Percentiles rank a stretch among this genome's conserved stretches.
Evolutionary conservation across 2,329 filamentous ascomycete genomes (phyloP).

Genomic region (Epichloe uncinata): DNA sequence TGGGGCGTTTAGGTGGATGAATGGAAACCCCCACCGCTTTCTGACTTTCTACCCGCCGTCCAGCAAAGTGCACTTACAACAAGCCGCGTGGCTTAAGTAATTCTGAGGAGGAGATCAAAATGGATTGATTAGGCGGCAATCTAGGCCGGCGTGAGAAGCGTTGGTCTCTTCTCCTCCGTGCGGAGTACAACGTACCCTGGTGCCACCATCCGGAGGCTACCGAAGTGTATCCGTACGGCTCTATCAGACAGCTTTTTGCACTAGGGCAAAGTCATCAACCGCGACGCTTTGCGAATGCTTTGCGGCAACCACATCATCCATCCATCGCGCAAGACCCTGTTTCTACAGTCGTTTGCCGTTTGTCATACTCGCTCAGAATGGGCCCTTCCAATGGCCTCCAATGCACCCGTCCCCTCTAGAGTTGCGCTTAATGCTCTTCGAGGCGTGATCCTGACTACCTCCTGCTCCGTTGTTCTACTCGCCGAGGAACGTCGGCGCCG

Average conservation of each 20-base stretch:
- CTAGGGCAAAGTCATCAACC: background rate
- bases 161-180: background rate
- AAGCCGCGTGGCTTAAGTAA: no score
- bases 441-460: slow-evolving; percentile 41
- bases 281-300: background rate
- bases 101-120: no score
- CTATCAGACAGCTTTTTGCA: background rate
- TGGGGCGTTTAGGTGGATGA: slow-evolving; percentile 18
- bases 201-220: background rate
- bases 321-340: background rate
- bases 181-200: background rate
- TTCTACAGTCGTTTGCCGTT: background rate
- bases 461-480: slow-evolving; percentile 40
- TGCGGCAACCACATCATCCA: background rate
- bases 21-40: slow-evolving; percentile 7
- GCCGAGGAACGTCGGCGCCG: slow-evolving; percentile 44
- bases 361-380: slow-evolving; percentile 9
- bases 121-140: no score
- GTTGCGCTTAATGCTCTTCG: slow-evolving; percentile 42
- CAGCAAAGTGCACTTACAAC: no score
- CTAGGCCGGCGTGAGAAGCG: no score
- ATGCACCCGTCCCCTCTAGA: slow-evolving; percentile 38
- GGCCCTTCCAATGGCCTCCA: slow-evolving; percentile 28
- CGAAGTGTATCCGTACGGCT: slow-evolving; percentile 1
- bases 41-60: no score